A percentile compares a stretch with the other conserved stretches of the same genome.
phyloP scores from a whole-genome alignment of 108 stramenopile species.

The Conticribra guillardii region DNA sequence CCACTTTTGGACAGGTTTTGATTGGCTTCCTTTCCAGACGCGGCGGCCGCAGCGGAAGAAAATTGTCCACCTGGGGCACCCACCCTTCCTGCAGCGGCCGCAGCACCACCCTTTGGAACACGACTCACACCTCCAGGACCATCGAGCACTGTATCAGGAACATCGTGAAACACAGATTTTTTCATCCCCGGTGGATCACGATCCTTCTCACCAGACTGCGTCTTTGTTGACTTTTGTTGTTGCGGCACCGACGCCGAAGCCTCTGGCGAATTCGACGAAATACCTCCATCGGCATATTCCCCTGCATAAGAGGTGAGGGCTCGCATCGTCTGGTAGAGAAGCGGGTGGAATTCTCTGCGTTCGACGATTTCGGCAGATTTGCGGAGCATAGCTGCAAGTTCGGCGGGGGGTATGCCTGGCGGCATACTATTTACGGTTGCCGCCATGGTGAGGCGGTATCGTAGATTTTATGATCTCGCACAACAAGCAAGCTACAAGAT shows the following conservation, averaged over 20 bases:
- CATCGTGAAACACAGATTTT: conserved; percentile 37
- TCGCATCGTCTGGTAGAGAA: conserved; percentile 64
- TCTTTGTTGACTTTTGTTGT: conserved; percentile 6
- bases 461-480: too few relatives aligned
- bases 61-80: conserved; percentile 24
- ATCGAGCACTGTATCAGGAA: conserved; percentile 38
- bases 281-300: conserved; percentile 39
- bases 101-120: neutral
- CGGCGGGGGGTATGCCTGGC: conserved; percentile 13
- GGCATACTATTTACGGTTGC: conserved; percentile 10
- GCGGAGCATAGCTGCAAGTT: conserved; percentile 65
- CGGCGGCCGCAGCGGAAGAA: conserved; percentile 26
- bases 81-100: conserved; percentile 28
- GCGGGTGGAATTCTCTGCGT: conserved; percentile 59
- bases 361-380: conserved; percentile 71
- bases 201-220: conserved; percentile 2
- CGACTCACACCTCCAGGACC: neutral
- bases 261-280: neutral
- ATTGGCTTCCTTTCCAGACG: neutral
- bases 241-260: neutral
- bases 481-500: too few relatives aligned
- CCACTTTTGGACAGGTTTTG: neutral
- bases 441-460: too few relatives aligned
- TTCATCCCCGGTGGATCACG: conserved; percentile 3
- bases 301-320: conserved; percentile 44